phyloP scores from a whole-genome alignment of 345 rosid genomes.

The Camelina sativa region DNA sequence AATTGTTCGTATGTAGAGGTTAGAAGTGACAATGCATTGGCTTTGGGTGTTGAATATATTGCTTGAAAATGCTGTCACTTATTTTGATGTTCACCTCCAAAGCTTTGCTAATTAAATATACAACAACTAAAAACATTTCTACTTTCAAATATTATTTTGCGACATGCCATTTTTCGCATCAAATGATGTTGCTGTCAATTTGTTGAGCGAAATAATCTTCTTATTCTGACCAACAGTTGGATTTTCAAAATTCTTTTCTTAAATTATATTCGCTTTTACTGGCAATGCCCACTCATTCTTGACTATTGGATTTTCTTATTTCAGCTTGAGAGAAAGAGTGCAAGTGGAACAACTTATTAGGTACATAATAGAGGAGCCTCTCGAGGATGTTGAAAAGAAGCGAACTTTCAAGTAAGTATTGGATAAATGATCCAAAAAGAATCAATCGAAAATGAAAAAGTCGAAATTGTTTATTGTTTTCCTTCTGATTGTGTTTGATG shows the following conservation, averaged over 20 bases:
- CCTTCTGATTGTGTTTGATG: slow-evolving; percentile 23
- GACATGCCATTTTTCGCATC: slow-evolving; percentile 22
- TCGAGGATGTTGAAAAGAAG: slow-evolving; percentile 71
- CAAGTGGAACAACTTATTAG: slow-evolving; percentile 82
- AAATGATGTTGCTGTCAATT: not conserved
- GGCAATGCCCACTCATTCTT: slow-evolving; percentile 15
- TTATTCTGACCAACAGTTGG: slow-evolving; percentile 9
- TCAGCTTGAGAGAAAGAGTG: slow-evolving; percentile 78
- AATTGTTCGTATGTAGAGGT: slow-evolving; percentile 1
- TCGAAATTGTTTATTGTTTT: slow-evolving; percentile 1
- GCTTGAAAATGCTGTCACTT: slow-evolving; percentile 12
- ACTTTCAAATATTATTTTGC: not conserved
- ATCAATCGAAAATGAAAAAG: not conserved
- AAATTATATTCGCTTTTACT: slow-evolving; percentile 13
- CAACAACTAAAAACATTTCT: not conserved
- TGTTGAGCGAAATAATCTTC: not conserved
- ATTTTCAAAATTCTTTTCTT: slow-evolving; percentile 15
- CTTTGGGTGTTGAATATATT: slow-evolving; percentile 9
- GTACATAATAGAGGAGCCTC: slow-evolving; percentile 80
- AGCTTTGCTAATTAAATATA: not conserved
- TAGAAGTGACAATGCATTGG: slow-evolving; percentile 16
- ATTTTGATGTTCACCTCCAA: slow-evolving; percentile 13
- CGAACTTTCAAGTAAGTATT: slow-evolving; percentile 73
- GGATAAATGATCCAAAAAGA: not conserved
- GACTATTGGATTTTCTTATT: slow-evolving; percentile 36